phyloP scores from a whole-genome alignment of 202 grass and related monocot species.

The Musa balbisiana region DNA sequence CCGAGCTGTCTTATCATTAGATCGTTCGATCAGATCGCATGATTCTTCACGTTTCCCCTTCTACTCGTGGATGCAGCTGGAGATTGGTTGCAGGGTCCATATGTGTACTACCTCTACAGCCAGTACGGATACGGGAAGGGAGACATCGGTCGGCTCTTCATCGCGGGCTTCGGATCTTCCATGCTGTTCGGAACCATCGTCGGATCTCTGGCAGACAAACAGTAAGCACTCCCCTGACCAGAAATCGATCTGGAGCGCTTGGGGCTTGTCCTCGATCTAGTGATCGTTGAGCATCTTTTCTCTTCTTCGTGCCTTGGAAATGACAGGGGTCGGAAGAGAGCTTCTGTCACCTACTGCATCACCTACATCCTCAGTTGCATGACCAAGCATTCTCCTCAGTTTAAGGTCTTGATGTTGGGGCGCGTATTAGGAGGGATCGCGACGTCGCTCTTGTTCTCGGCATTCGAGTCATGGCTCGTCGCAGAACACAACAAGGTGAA shows the following conservation, averaged over 20 bases:
- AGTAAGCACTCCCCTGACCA: neutral
- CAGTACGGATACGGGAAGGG: conserved; percentile 15
- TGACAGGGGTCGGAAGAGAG: conserved; percentile 20
- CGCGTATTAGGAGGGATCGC: conserved; percentile 21
- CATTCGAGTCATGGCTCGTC: conserved; percentile 25
- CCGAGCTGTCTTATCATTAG: neutral
- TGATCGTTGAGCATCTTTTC: neutral
- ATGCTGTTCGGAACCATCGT: conserved; percentile 22
- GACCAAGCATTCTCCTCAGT: conserved; percentile 21
- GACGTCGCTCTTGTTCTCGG: conserved; percentile 18
- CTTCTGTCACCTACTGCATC: conserved; percentile 21
- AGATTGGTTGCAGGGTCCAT: conserved; percentile 22
- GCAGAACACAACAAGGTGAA: conserved; percentile 23
- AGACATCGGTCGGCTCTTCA: conserved; percentile 22
- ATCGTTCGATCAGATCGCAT: conserved; percentile 1
- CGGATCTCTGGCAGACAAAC: conserved; percentile 18
- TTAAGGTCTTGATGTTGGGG: conserved; percentile 21
- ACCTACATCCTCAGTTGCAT: conserved; percentile 21
- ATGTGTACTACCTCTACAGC: conserved; percentile 21
- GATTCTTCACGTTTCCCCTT: neutral
- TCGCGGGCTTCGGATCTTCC: conserved; percentile 23
- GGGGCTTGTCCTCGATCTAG: neutral
- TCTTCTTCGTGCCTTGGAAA: neutral
- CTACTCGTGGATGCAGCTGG: conserved; percentile 8
- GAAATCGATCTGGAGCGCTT: neutral